Base-by-base conservation (phyloP, 2,329 filamentous ascomycete genomes). In the Aspergillus glaucus region DNA sequence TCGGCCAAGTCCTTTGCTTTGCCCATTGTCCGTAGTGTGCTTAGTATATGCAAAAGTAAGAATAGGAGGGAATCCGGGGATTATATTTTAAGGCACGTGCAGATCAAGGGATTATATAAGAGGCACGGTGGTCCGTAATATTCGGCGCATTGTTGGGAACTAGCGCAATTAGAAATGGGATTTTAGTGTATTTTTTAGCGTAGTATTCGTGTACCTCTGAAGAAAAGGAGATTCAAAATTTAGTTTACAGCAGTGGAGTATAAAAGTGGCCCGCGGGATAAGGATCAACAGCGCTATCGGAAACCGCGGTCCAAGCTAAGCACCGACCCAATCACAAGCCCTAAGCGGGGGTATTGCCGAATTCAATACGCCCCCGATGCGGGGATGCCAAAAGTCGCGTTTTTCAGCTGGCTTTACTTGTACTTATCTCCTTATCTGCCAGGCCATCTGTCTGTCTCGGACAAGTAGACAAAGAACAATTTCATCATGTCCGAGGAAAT, bases 21-120 rank as follows among this genome's bases (percentile, higher is more conserved):
- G 49, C 46, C 56, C 58, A 65, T 63, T 34, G 45, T 58, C 46
- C 44, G 47, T 46, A 41, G 26, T 40, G 37, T 30, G 19, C 22
- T 26, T 26, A n/a, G 22, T 24, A 42, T 21, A 42, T 22, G 40
- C 19, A 15, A 24, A 21, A 10, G 9, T 24, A 24, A 17, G 39
- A 19, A 42, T 14, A 19, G 12, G 17, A 24, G 39, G 39, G 39
- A 42, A 21, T 42, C 39, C 12, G 26, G 22, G 17, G 26, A 43
- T 40, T 19, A 40, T 40, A 40, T 40, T 40, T 40, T 19, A 40
- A 12, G 8, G 34, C 34, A 40, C 37, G 37, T 40, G 37, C 37
- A 19, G 37, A 40, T 40, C 37, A 40, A n/a, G 3, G 34, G 14
- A 36, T 17, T 17, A n/a, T 36, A 30, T 30, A 30, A 12, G 26